Base-by-base conservation (phyloP, 1,284 basidiomycete species). In the Malassezia arunalokei region DNA sequence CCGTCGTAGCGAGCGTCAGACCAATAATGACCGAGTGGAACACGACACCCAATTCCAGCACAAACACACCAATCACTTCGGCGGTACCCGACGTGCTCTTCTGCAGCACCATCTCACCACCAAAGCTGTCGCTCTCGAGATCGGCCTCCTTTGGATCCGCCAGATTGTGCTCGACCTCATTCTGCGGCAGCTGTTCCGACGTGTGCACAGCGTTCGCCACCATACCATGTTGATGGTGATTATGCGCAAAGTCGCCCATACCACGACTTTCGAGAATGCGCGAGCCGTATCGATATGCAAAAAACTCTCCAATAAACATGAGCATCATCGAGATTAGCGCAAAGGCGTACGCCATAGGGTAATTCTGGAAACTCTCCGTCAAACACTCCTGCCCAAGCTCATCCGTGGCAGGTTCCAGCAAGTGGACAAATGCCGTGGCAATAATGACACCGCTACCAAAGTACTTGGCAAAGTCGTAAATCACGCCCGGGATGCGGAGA, bases 21-120 rank as follows among this genome's bases (percentile, higher is more conserved):
- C 92, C 92, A 63, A 98, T 89, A 60, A 98, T 80, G 39, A 95
- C 71, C 66, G 75, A 73, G 43, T 94, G 90, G 56, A 98, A 77
- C 11, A 91, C 76, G 43, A 96, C 87, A 65, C 92, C 94, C 65
- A 96, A 92, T 72, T 81, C 88, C 54, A 92, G 78, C 58, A 91
- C 88, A 39, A 80, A 82, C 40, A 90, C 78, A 17, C 89, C 90
- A 41, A 96, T 78, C 43, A 94, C 77, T 74, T 95, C 88, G 1
- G 86, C 82, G 0, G 79, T 40, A 0, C n/a, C 37, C 15, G 8
- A 20, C 17, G 20, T 11, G 0, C 3, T 32, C 32, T 37, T 47
- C 8, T 42, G 20, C 14, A 44, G 11, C 1, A 33, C 17, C 9
- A 40, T n/a, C 15, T 31, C 24, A 3, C 30, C 41, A 11, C 42